Base-by-base conservation (phyloP, 805 yeast species). In the Clavispora phyllophila region DNA sequence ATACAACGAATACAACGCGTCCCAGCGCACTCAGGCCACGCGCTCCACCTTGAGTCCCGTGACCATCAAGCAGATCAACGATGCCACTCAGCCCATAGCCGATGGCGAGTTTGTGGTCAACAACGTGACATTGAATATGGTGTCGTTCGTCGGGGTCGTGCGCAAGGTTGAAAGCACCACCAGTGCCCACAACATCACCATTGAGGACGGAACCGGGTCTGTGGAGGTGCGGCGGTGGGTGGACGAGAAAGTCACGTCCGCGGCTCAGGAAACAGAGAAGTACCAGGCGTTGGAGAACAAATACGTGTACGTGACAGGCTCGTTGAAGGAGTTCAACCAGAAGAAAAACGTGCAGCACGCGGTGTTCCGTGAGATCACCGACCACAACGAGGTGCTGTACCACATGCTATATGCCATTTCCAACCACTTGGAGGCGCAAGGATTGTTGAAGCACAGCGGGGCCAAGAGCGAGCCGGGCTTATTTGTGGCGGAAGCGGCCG, bases 181-280 rank as follows among this genome's bases (percentile, higher is more conserved):
- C 1, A 69, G 82, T 7, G 78, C 79, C 34, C 63, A 82, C 23
- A 63, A 65, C 17, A 58, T 83, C 36, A 78, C 81, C 15, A 56
- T 85, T n/a, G 93, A 85, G 55, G 95, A 85, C 58, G 91, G 93
- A 9, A 81, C 93, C 41, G 63, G 88, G 0, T 50, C 58, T 20
- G 68, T 81, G 6, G 82, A 81, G 20, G 73, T 84, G 37, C 74
- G 84, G 53, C 75, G 75, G 48, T 85, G 91, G 91, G 56, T 65
- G 14, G 68, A 60, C 29, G 58, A 55, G 33, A 51, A 59, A 19
- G 44, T 60, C n/a, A 42, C 50, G 32, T 56, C 66, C 10, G 61
- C 65, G 8, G 56, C 49, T 50, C 67, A 47, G 40, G 62, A 61
- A 45, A 40, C 58, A 26, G 62, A 54, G 56, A 58, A 62, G 27